Evolutionary conservation across 805 yeast species (phyloP).

Genomic region (Blastobotrys muscicola): DNA sequence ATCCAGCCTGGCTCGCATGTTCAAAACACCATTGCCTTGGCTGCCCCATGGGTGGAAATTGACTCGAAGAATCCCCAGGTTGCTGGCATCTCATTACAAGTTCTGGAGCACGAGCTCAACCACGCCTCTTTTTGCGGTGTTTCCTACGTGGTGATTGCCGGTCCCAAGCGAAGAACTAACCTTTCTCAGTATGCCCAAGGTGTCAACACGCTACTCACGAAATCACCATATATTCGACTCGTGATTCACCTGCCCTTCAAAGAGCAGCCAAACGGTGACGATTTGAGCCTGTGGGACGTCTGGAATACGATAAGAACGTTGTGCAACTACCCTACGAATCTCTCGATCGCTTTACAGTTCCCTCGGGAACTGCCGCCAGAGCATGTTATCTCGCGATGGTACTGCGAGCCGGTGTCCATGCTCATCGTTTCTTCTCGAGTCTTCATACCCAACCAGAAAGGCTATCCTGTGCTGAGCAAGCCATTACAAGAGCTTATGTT

Average conservation of each 20-base stretch:
- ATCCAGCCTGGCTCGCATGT: slow-evolving; percentile 36
- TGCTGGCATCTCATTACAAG: slow-evolving; percentile 47
- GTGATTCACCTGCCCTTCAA: slow-evolving; percentile 26
- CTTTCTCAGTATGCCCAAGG: slow-evolving; percentile 42
- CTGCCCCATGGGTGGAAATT: slow-evolving; percentile 63
- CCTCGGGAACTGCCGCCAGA: slow-evolving; percentile 51
- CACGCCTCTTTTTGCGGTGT: slow-evolving; percentile 54
- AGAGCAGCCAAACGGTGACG: slow-evolving; percentile 34
- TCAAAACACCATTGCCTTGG: slow-evolving; percentile 40
- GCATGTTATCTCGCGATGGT: slow-evolving; percentile 49
- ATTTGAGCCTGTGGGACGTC: slow-evolving; percentile 59
- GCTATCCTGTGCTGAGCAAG: slow-evolving; percentile 56
- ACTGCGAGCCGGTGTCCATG: slow-evolving; percentile 56
- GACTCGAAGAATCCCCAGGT: slow-evolving; percentile 43
- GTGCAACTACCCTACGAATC: slow-evolving; percentile 43
- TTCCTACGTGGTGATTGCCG: slow-evolving; percentile 47
- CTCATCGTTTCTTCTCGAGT: slow-evolving; percentile 46
- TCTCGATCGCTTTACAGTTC: slow-evolving; percentile 67
- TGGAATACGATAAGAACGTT: slow-evolving; percentile 58
- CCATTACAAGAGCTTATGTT: slow-evolving; percentile 42
- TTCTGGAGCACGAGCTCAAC: slow-evolving; percentile 46
- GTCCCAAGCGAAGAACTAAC: slow-evolving; percentile 50
- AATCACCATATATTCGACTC: slow-evolving; percentile 22
- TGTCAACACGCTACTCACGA: slow-evolving; percentile 27
- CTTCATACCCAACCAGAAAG: slow-evolving; percentile 49